phyloP scores from a whole-genome alignment of 1,284 basidiomycete species.

The Irpex sp. region DNA sequence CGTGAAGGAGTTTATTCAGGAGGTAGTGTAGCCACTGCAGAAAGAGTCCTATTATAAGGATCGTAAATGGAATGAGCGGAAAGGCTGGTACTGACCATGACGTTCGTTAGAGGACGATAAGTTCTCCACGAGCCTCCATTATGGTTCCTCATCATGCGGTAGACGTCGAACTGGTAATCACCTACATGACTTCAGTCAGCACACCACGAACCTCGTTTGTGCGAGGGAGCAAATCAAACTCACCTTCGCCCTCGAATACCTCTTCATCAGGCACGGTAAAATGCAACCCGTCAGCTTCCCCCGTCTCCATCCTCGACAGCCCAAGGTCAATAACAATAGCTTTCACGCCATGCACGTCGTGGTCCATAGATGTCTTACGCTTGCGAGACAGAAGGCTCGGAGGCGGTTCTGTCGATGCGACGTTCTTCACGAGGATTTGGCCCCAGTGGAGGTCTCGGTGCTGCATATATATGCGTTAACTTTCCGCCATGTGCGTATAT shows the following conservation, averaged over 20 bases:
- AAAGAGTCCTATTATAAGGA: neutral
- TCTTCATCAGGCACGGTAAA: conserved; percentile 80
- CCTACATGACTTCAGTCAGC: too few species aligned
- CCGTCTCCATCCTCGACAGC: conserved; percentile 74
- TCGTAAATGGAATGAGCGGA: neutral
- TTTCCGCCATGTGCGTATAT: too few species aligned
- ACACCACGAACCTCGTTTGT: too few species aligned
- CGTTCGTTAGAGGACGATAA: conserved; percentile 79
- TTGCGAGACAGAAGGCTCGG: conserved; percentile 15
- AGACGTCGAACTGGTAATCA: conserved; percentile 93
- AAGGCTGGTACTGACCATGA: conserved; percentile 58
- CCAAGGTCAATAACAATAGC: conserved; percentile 94
- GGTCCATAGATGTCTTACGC: conserved; percentile 49
- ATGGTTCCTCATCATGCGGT: conserved; percentile 77
- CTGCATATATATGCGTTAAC: conserved; percentile 36
- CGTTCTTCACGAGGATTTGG: conserved; percentile 82
- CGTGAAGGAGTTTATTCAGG: conserved; percentile 58
- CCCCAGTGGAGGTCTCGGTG: conserved; percentile 98
- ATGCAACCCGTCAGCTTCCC: conserved; percentile 44
- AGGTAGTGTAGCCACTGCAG: conserved; percentile 82
- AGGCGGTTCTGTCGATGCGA: conserved; percentile 26
- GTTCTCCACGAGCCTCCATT: conserved; percentile 62
- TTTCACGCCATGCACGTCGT: conserved; percentile 52
- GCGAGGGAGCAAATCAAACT: too few species aligned
- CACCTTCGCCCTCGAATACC: conserved; percentile 79